Conservation (phyloP, 768 basidiomycete species). For the Termitomyces sp. region DNA sequence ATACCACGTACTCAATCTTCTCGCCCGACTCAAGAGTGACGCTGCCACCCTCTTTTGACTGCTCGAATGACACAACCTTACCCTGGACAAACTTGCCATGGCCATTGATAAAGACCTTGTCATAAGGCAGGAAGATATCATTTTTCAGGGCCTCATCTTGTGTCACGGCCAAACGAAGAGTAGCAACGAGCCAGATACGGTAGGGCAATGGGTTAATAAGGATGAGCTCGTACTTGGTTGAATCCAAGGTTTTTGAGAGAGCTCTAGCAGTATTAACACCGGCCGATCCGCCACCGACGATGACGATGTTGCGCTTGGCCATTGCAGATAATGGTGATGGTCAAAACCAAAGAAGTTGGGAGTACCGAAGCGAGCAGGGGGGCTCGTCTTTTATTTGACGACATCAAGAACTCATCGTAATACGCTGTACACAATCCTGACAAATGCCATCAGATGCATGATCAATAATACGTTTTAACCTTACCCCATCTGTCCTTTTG, state of each 20-base stretch:
- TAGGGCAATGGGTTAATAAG: slow-evolving; percentile 55
- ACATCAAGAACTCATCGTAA: background rate
- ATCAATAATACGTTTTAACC: background rate
- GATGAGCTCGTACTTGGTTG: slow-evolving; percentile 45
- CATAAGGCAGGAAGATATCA: slow-evolving; percentile 47
- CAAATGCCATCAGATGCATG: background rate
- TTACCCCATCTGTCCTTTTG: background rate
- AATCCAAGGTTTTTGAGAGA: slow-evolving; percentile 50
- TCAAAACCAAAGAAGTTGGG: background rate
- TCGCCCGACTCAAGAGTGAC: slow-evolving; percentile 54
- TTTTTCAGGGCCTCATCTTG: slow-evolving; percentile 41
- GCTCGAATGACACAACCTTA: slow-evolving; percentile 30
- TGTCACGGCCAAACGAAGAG: slow-evolving; percentile 52
- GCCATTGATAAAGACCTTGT: slow-evolving; percentile 46
- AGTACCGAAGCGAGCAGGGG: background rate
- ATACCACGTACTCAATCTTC: slow-evolving; percentile 28
- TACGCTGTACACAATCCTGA: background rate
- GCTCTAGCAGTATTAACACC: slow-evolving; percentile 43
- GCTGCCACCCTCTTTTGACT: slow-evolving; percentile 30
- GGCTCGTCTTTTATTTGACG: slow-evolving; percentile 3
- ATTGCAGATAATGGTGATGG: slow-evolving; percentile 2
- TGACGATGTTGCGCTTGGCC: slow-evolving; percentile 26
- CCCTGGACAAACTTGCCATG: slow-evolving; percentile 48
- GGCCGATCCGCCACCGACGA: slow-evolving; percentile 61
- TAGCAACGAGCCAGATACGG: slow-evolving; percentile 46